These are phyloP conservation scores for Spongispora temasekensis DNA, from an alignment of 1,284 basidiomycete genomes.

Conservation along the genomic window DNA sequence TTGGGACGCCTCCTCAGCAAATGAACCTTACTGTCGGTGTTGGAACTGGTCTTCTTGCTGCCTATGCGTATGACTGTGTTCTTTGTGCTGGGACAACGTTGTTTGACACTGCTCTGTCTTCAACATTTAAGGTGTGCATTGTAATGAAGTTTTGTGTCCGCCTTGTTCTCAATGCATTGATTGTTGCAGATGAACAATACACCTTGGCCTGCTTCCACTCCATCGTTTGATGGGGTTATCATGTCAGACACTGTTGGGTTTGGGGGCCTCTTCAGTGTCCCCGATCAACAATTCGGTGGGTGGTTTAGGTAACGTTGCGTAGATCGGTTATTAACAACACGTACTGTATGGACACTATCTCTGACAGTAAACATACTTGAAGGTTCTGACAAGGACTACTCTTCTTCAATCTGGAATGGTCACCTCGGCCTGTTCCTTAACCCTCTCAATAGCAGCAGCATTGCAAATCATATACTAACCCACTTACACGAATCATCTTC, in stretches of 20 bases:
- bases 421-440: constrained; percentile 28
- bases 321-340: not conserved
- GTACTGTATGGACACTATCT: not conserved
- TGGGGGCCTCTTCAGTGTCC: constrained; percentile 20
- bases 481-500: constrained; percentile 21
- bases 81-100: constrained; percentile 26
- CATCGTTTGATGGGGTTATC: constrained; percentile 19
- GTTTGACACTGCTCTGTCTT: constrained; percentile 28
- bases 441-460: constrained; percentile 18
- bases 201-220: constrained; percentile 15
- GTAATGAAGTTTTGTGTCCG: no score
- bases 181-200: constrained; percentile 20
- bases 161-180: not conserved
- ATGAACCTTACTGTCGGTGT: constrained; percentile 28
- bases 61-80: constrained; percentile 27
- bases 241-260: constrained; percentile 26
- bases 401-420: constrained; percentile 24
- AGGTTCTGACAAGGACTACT: constrained; percentile 12
- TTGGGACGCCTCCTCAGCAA: constrained; percentile 31
- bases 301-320: not conserved
- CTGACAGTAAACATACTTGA: constrained; percentile 24
- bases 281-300: constrained; percentile 21
- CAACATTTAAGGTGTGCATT: constrained; percentile 28
- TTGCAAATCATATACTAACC: constrained; percentile 16
- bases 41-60: constrained; percentile 8